Evolutionary conservation across 2,329 filamentous ascomycete species (phyloP).

Genomic region (Onygena corvina): DNA sequence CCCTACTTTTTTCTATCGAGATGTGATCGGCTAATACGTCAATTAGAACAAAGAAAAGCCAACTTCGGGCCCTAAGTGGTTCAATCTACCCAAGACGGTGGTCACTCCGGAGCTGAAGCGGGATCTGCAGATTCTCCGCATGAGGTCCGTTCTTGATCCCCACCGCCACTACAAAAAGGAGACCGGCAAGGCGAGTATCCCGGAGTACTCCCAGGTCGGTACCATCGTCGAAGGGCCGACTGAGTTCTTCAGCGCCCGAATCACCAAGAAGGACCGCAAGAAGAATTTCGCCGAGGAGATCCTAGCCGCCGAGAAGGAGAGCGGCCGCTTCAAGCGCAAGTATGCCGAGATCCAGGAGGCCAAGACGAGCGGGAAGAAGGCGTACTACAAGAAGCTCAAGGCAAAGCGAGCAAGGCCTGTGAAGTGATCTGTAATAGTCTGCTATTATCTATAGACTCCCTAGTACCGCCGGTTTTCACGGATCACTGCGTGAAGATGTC

Average conservation of each 20-base stretch:
- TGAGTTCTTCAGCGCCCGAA: constrained; percentile 68
- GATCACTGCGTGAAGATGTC: constrained; percentile 16
- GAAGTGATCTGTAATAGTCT: constrained; percentile 9
- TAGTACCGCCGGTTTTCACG: background rate
- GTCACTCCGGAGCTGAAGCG: constrained; percentile 75
- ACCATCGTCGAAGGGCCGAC: constrained; percentile 79
- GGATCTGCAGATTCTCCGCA: constrained; percentile 77
- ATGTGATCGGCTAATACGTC: constrained; percentile 11
- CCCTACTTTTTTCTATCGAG: constrained; percentile 9
- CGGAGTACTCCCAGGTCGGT: constrained; percentile 78
- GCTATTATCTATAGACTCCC: background rate
- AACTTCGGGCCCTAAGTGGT: constrained; percentile 74
- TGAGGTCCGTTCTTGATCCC: constrained; percentile 78
- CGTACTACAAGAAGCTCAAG: constrained; percentile 71
- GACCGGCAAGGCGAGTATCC: constrained; percentile 54
- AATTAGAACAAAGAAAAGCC: constrained; percentile 39
- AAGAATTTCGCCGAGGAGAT: constrained; percentile 77
- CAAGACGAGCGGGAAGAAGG: constrained; percentile 81
- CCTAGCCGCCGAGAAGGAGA: constrained; percentile 53
- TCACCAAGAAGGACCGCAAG: constrained; percentile 80
- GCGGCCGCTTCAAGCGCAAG: constrained; percentile 68
- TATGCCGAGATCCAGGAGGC: constrained; percentile 71
- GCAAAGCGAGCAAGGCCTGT: constrained; percentile 35
- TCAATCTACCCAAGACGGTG: constrained; percentile 70
- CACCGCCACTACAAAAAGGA: constrained; percentile 90